Percentiles rank a stretch among this genome's conserved stretches.
Conservation (phyloP, 73 alveolate species). For the Tetrahymena borealis region DNA sequence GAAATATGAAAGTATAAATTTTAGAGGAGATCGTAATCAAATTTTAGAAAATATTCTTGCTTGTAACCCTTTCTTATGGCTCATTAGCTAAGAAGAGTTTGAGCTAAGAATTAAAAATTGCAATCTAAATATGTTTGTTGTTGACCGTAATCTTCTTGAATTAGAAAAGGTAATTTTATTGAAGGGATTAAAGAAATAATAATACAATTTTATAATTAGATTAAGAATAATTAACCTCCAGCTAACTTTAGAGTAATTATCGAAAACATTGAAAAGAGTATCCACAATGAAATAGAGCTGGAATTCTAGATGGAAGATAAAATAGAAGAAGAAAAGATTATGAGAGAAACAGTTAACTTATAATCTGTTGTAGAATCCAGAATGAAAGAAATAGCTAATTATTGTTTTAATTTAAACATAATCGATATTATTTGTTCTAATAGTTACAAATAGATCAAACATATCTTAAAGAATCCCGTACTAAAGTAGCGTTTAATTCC, state of each 20-base stretch:
- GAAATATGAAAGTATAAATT: conserved; percentile 18
- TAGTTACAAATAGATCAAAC: background rate
- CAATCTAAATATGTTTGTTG: conserved; percentile 14
- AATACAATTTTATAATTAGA: background rate
- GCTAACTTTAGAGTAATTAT: background rate
- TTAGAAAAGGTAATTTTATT: background rate
- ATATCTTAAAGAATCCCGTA: background rate
- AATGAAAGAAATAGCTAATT: conserved; percentile 3
- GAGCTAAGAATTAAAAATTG: conserved; percentile 16
- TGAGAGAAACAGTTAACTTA: background rate
- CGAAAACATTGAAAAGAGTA: conserved; percentile 15
- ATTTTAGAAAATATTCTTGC: conserved; percentile 21
- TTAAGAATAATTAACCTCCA: background rate
- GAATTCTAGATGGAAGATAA: conserved; percentile 29
- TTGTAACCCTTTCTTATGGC: conserved; percentile 39
- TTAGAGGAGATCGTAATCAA: conserved; percentile 31
- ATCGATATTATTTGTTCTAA: background rate
- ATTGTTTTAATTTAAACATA: conserved; percentile 15
- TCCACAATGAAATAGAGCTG: conserved; percentile 33
- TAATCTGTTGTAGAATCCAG: background rate
- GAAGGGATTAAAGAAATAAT: background rate
- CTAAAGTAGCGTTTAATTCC: background rate
- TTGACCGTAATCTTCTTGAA: conserved; percentile 16
- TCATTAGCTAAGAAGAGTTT: conserved; percentile 21
- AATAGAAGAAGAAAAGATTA: background rate